phyloP scores from a whole-genome alignment of 2,329 filamentous ascomycete genomes.

The Phaeosphaeria sp. region DNA sequence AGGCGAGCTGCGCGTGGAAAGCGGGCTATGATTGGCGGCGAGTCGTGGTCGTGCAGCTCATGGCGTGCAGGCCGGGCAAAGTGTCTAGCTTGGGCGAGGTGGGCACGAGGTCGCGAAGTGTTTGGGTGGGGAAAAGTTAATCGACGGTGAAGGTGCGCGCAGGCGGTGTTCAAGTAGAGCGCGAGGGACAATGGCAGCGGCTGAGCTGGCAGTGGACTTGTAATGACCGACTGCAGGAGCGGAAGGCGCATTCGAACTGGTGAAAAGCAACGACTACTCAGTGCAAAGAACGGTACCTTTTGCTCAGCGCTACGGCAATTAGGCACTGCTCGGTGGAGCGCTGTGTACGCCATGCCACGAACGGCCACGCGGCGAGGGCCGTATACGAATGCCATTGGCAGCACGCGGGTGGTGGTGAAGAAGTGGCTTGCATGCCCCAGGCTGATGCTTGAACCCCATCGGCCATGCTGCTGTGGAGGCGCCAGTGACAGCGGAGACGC shows the following conservation, averaged over 20 bases:
- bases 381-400: conserved; percentile 3
- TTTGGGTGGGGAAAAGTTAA: neutral
- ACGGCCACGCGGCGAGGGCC: neutral
- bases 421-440: conserved; percentile 1
- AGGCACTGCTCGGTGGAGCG: conserved; percentile 1
- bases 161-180: conserved; percentile 9
- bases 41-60: conserved; percentile 20
- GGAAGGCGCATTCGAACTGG: conserved; percentile 3
- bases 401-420: conserved; percentile 1
- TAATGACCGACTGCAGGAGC: neutral
- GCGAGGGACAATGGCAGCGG: neutral
- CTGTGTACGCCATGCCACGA: neutral
- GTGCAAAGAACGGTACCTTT: conserved; percentile 6
- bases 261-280: conserved; percentile 14
- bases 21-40: conserved; percentile 29
- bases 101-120: neutral
- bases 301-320: conserved; percentile 5
- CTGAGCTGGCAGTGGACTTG: neutral
- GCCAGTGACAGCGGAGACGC: conserved; percentile 1
- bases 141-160: neutral
- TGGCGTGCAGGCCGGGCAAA: conserved; percentile 11
- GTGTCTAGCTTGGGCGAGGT: neutral
- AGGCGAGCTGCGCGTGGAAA: conserved; percentile 13
- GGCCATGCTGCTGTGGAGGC: neutral
- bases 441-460: neutral